These are phyloP conservation scores for Neostapfia colusana DNA, from an alignment of 176 grass and related monocot species.

Conservation along the genomic window DNA sequence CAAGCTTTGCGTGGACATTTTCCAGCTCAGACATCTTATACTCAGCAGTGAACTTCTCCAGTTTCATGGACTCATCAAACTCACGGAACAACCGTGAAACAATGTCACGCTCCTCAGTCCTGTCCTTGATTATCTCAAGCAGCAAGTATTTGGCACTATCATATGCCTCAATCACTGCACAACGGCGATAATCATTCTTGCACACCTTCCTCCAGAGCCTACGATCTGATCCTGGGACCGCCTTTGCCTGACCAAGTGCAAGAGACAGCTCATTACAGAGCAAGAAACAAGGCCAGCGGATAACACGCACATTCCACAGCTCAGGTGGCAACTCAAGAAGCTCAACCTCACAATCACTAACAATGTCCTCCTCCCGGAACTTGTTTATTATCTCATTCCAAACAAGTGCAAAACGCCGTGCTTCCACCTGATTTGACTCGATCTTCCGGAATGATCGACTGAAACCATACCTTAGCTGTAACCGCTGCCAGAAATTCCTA, in stretches of 20 bases:
- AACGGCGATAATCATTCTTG: slow-evolving; percentile 91
- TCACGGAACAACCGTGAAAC: slow-evolving; percentile 58
- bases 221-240: slow-evolving; percentile 52
- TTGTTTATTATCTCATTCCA: slow-evolving; percentile 93
- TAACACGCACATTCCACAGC: slow-evolving; percentile 81
- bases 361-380: slow-evolving; percentile 92
- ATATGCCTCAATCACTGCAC: slow-evolving; percentile 84
- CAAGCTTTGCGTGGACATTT: slow-evolving; percentile 61
- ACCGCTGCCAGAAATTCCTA: slow-evolving; percentile 71
- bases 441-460: slow-evolving; percentile 85
- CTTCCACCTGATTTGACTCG: slow-evolving; percentile 78
- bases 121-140: slow-evolving; percentile 65
- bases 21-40: slow-evolving; percentile 69
- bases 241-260: slow-evolving; percentile 85
- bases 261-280: slow-evolving; percentile 85
- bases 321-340: slow-evolving; percentile 82
- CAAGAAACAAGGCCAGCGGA: slow-evolving; percentile 95
- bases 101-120: slow-evolving; percentile 65
- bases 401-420: slow-evolving; percentile 70
- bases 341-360: slow-evolving; percentile 74
- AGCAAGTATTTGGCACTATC: slow-evolving; percentile 80
- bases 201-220: slow-evolving; percentile 84
- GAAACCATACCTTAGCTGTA: slow-evolving; percentile 86
- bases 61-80: slow-evolving; percentile 64
- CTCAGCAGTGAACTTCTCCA: slow-evolving; percentile 72